phyloP scores from a whole-genome alignment of 768 basidiomycete genomes.

The Cyclocybe aegerita region DNA sequence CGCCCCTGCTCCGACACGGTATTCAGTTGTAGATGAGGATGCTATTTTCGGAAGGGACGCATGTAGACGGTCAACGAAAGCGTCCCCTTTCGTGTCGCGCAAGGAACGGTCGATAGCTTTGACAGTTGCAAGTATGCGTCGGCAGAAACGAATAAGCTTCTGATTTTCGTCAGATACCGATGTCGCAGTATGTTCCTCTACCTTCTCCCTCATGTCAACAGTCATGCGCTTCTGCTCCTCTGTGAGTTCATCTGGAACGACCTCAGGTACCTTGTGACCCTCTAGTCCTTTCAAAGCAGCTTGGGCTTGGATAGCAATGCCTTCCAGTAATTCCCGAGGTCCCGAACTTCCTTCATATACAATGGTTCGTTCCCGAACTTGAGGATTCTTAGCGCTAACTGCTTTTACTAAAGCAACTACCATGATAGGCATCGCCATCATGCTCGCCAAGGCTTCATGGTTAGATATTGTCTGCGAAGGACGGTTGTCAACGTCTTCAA shows the following conservation, averaged over 20 bases:
- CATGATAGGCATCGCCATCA: conserved; percentile 98
- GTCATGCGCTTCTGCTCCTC: conserved; percentile 92
- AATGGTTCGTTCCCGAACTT: conserved; percentile 77
- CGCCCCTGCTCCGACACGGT: conserved; percentile 47
- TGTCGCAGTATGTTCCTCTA: conserved; percentile 47
- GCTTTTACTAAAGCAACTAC: conserved; percentile 69
- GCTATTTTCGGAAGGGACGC: conserved; percentile 73
- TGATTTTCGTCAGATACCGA: conserved; percentile 68
- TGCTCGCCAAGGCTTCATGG: conserved; percentile 89
- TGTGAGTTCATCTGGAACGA: conserved; percentile 64
- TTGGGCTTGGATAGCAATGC: conserved; percentile 88
- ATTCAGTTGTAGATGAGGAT: conserved; percentile 40
- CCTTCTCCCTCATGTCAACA: conserved; percentile 61
- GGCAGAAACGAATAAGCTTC: conserved; percentile 79
- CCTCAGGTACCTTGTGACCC: conserved; percentile 51
- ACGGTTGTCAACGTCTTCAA: conserved; percentile 4
- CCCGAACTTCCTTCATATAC: conserved; percentile 90
- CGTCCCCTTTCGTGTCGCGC: conserved; percentile 85
- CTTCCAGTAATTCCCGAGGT: conserved; percentile 89
- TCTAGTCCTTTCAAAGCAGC: conserved; percentile 89
- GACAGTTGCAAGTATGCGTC: conserved; percentile 80
- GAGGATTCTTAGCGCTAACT: conserved; percentile 54
- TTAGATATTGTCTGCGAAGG: conserved; percentile 77
- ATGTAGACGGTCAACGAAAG: conserved; percentile 79
- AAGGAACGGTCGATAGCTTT: conserved; percentile 86